phyloP scores from a whole-genome alignment of 768 basidiomycete species.

The Austroboletus festivus region DNA sequence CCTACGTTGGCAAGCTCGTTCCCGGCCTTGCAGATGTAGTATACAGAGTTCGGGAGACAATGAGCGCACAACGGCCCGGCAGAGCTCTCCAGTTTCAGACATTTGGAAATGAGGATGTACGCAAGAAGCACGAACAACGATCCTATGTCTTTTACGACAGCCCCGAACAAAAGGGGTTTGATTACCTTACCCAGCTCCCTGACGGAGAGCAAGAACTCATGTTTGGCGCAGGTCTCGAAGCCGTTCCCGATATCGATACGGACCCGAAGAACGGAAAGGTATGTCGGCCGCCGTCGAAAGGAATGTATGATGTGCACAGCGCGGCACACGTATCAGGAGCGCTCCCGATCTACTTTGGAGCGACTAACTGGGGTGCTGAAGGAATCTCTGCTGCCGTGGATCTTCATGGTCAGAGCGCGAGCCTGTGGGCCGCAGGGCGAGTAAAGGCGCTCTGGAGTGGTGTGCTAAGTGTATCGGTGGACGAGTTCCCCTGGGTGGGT shows the following conservation, averaged over 20 bases:
- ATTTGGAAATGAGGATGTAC: neutral
- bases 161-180: constrained; percentile 40
- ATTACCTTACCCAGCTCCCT: constrained; percentile 68
- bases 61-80: constrained; percentile 66
- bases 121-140: constrained; percentile 38
- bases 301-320: constrained; percentile 34
- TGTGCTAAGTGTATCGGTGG: constrained; percentile 58
- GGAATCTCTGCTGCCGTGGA: constrained; percentile 18
- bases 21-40: constrained; percentile 37
- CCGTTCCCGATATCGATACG: constrained; percentile 7
- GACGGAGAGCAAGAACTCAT: constrained; percentile 48
- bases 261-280: neutral
- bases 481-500: constrained; percentile 69
- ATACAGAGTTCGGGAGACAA: constrained; percentile 43
- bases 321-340: constrained; percentile 46
- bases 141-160: constrained; percentile 59
- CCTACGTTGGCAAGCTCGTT: constrained; percentile 45
- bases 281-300: constrained; percentile 28
- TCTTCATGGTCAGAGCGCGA: no score
- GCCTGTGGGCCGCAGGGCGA: constrained; percentile 40
- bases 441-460: constrained; percentile 64
- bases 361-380: constrained; percentile 42
- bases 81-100: constrained; percentile 23
- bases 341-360: constrained; percentile 54
- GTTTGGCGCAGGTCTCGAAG: constrained; percentile 60